Evolutionary conservation across 139 green algal species (phyloP), one percentile per base, ranked within the genome.

Genomic region (Closterium sp.): DNA sequence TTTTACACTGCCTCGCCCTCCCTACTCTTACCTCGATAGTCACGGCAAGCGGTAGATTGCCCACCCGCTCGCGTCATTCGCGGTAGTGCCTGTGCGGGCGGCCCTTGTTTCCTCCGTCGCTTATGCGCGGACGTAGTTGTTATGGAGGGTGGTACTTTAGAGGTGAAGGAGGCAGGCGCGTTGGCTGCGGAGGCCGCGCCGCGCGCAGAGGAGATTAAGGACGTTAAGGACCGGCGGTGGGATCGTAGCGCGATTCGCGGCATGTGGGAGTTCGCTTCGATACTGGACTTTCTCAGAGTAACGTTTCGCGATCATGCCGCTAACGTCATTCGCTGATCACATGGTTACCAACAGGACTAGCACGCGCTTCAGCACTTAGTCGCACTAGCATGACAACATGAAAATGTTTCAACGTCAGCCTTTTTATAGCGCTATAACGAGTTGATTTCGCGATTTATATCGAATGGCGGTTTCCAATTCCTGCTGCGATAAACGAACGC

Each of bases 241-340:
- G 84, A 90, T 76, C 55, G 55, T 76, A 76, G 55, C 55, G 32
- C 81, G n/a, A 89, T 89, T 33, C 86, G 86, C 31, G 30, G 31
- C 30, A 89, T 89, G 86, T 89, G 86, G 86, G 86, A 89, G 86
- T 84, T 89, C 25, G 86, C 86, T 7, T 89, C 86, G n/a, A 31
- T 89, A 84, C 66, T 89, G 4, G 86, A 89, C 30, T 89, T 89
- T 33, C 33, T 89, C 32, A 43, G 30, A 84, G 86, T 89, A 89
- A 87, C 25, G 6, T 25, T 25, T 28, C 84, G 84, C 84, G 32
- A 84, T 31, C 31, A 5, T 84, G 55, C 55, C 55, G 55, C 12
- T 28, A 76, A 12, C 55, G 55, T 76, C 12, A 76, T 76, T 19
- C 55, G 12, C 25, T 76, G 55, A 76, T 76, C 25, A 28, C 55